Evolutionary conservation across 2,329 filamentous ascomycete species (phyloP), one percentile per base, ranked within the genome.

Genomic region (Botrytis sinoallii): DNA sequence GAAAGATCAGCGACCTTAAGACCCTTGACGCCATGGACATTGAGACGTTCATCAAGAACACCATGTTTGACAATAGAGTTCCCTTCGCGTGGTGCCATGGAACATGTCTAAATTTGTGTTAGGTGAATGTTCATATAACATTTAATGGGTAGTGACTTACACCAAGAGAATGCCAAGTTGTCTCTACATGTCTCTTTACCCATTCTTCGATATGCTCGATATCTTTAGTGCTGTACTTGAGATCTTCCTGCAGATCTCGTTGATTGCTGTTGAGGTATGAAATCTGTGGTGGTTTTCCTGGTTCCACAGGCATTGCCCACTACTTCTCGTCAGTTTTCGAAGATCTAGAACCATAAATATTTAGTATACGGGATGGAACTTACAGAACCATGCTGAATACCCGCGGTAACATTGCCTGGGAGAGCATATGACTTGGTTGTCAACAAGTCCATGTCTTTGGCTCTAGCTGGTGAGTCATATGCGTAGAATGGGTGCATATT

Each of bases 391-490:
- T 77, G 2, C 83, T 81, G 79, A 84, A 88, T 64, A 76, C 77
- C 29, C 83, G 86, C 75, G 83, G 84, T 35, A 80, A 81, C 14
- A 76, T 77, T 59, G 79, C 79, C 59, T 0, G 91, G 88, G 0
- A 93, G 89, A 2, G 92, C 93, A 75, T 94, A 94, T 38, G 87
- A 86, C 75, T 94, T 93, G 29, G 92, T 94, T 1, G 92, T 94
- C 12, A 86, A 86, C 1, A 95, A 85, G 77, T 94, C 91, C 84
- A 95, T 87, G 80, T 96, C 93, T 68, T 88, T 85, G 9, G 91
- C 88, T 35, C 90, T 87, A 5, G 91, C 93, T 0, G 89, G 87
- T 32, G 90, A 92, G 82, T 93, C 88, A 79, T 86, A 93, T 64
- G 87, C 84, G 80, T 92, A 95, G 85, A 91, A 90, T 18, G 93